Conservation (phyloP, 345 rosid species). For the rapeseed (Brassica napus) region DNA sequence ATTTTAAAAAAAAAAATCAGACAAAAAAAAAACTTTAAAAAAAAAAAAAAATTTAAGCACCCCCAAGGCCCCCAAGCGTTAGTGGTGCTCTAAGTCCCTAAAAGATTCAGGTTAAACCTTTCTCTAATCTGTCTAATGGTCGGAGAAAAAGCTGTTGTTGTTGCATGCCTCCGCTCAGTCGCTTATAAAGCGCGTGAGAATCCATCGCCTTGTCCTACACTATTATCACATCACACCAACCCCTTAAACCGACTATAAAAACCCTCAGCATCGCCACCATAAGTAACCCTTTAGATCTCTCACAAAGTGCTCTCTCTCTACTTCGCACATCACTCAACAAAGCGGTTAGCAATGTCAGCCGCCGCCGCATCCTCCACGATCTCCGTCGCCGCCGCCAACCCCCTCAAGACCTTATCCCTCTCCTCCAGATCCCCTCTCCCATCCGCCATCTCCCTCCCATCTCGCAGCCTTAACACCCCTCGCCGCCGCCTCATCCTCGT, state of each 20-base stretch:
- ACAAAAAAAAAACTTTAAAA: no score
- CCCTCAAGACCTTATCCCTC: conserved; percentile 45
- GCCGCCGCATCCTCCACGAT: conserved; percentile 26
- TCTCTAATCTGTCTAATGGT: background rate
- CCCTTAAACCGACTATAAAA: conserved; percentile 23
- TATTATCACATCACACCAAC: conserved; percentile 20
- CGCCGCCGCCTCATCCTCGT: conserved; percentile 34
- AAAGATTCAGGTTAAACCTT: background rate
- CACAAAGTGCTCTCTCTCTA: background rate
- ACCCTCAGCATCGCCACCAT: background rate
- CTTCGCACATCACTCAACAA: background rate
- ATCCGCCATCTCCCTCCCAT: conserved; percentile 35
- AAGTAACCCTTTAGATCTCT: background rate
- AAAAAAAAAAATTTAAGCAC: no score
- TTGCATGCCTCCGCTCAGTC: background rate
- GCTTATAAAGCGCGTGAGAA: conserved; percentile 30
- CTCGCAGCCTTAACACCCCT: conserved; percentile 5
- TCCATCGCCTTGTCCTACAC: background rate
- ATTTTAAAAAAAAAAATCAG: no score
- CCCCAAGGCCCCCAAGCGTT: no score
- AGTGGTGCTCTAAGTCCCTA: no score
- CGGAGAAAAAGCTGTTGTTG: background rate
- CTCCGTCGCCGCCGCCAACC: conserved; percentile 35
- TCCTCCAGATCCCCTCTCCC: conserved; percentile 52
- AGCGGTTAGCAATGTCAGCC: conserved; percentile 30